Percentiles rank a stretch among this genome's conserved stretches.
Evolutionary conservation across 805 yeast genomes (phyloP).

Genomic region (Candida lessepsii): DNA sequence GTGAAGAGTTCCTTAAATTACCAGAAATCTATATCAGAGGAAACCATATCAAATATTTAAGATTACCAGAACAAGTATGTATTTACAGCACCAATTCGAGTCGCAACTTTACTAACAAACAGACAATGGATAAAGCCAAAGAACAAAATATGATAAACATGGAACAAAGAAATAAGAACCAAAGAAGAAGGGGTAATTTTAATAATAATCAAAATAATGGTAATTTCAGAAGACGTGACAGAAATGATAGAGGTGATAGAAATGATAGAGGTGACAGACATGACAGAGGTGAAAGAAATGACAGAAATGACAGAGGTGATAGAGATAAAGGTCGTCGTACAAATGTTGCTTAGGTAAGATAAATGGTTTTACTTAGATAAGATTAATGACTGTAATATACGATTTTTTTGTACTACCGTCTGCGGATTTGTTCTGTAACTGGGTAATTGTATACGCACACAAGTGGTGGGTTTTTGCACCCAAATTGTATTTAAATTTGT

Average conservation of each 20-base stretch:
- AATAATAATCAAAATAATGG: slow-evolving; percentile 14
- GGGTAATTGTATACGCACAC: too few species aligned
- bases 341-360: slow-evolving; percentile 1
- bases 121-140: slow-evolving; percentile 69
- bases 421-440: too few species aligned
- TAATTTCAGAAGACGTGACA: slow-evolving; percentile 8
- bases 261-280: slow-evolving; percentile 9
- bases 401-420: background rate
- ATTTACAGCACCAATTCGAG: background rate
- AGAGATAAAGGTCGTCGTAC: slow-evolving; percentile 11
- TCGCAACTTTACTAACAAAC: slow-evolving; percentile 14
- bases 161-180: slow-evolving; percentile 49
- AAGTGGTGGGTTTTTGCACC: slow-evolving; percentile 6
- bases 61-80: slow-evolving; percentile 59
- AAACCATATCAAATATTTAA: slow-evolving; percentile 72
- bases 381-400: slow-evolving; percentile 4
- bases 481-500: background rate
- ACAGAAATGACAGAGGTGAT: slow-evolving; percentile 12
- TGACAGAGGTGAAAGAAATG: slow-evolving; percentile 13
- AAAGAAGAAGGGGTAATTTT: slow-evolving; percentile 38
- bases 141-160: slow-evolving; percentile 56
- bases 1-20: slow-evolving; percentile 59
- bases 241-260: slow-evolving; percentile 4
- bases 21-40: slow-evolving; percentile 84
- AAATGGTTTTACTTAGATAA: too few species aligned